These are phyloP conservation scores for Combretum micranthum DNA, from an alignment of 345 rosid species.

Conservation along the genomic window DNA sequence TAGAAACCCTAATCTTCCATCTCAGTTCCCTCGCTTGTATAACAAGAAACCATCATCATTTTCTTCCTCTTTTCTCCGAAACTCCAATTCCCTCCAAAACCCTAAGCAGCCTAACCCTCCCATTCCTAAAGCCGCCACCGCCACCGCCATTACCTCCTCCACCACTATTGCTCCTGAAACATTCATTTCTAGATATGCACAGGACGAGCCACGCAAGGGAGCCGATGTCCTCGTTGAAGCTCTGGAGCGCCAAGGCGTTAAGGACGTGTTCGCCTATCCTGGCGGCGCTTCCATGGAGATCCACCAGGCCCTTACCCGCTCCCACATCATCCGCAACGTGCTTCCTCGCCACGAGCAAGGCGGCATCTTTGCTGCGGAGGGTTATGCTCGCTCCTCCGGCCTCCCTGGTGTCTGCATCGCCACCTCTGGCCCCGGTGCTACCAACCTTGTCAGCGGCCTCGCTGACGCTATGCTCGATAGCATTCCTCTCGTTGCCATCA, in stretches of 20 bases:
- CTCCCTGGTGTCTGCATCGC: constrained; percentile 90
- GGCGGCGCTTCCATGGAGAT: constrained; percentile 98
- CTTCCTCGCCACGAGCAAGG: constrained; percentile 99
- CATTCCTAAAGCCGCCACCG: constrained; percentile 11
- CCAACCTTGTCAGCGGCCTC: constrained; percentile 81
- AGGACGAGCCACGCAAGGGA: constrained; percentile 84
- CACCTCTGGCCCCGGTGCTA: constrained; percentile 93
- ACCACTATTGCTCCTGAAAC: constrained; percentile 5
- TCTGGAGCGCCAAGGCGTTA: constrained; percentile 78
- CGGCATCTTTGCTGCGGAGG: constrained; percentile 91
- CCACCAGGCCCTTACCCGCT: constrained; percentile 96
- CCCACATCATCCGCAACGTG: constrained; percentile 61
- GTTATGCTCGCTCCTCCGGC: constrained; percentile 85
- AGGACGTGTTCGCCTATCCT: constrained; percentile 79
- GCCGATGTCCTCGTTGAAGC: constrained; percentile 93
- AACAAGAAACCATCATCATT: not conserved
- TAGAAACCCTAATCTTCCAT: not conserved
- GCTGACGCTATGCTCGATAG: constrained; percentile 91
- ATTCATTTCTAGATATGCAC: constrained; percentile 36
- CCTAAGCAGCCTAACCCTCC: constrained; percentile 3
- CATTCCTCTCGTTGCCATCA: constrained; percentile 81
- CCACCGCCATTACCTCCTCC: constrained; percentile 23
- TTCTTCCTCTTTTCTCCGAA: constrained; percentile 12
- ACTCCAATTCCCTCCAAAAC: constrained; percentile 25
- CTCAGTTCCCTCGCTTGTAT: not conserved